A percentile compares a stretch with the other conserved stretches of the same genome.
Evolutionary conservation across 2,329 filamentous ascomycete genomes (phyloP).

Genomic region (Colletotrichum destructivum): DNA sequence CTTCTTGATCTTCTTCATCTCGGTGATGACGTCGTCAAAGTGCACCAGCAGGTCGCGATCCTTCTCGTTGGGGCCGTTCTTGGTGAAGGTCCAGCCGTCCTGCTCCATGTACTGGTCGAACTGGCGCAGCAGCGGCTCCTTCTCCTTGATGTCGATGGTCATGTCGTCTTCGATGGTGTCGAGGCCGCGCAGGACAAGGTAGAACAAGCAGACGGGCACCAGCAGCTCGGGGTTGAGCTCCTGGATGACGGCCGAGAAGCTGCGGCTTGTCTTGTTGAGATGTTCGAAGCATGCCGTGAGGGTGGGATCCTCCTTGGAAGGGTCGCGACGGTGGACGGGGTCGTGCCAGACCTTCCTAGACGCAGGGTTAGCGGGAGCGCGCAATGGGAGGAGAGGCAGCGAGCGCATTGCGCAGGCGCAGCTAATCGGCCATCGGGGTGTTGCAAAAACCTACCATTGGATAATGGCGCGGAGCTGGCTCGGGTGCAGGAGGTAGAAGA

Average conservation of each 20-base stretch:
- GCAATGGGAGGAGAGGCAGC: neutral
- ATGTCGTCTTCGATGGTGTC: slow-evolving; percentile 99
- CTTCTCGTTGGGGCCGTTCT: slow-evolving; percentile 92
- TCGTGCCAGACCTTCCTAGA: slow-evolving; percentile 96
- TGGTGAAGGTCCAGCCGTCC: slow-evolving; percentile 92
- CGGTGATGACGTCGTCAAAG: slow-evolving; percentile 88
- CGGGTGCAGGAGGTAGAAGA: slow-evolving; percentile 84
- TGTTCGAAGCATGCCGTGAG: slow-evolving; percentile 89
- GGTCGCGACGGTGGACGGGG: slow-evolving; percentile 87
- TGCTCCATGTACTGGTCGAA: slow-evolving; percentile 85
- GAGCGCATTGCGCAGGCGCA: neutral
- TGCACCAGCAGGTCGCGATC: slow-evolving; percentile 92
- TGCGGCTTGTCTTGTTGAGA: slow-evolving; percentile 90
- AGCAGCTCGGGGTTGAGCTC: slow-evolving; percentile 96
- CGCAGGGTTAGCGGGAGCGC: slow-evolving; percentile 20
- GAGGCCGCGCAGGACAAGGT: slow-evolving; percentile 90
- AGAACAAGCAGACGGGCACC: slow-evolving; percentile 91
- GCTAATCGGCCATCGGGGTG: neutral
- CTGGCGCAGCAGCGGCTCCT: slow-evolving; percentile 87
- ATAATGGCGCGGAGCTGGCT: slow-evolving; percentile 85
- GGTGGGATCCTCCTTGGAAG: slow-evolving; percentile 79
- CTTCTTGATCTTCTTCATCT: slow-evolving; percentile 90
- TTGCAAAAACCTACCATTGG: slow-evolving; percentile 78
- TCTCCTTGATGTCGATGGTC: slow-evolving; percentile 85
- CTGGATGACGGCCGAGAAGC: slow-evolving; percentile 93